Conservation (phyloP, 192 early-diverging fungal genomes). For the Funneliformis geosporum region DNA sequence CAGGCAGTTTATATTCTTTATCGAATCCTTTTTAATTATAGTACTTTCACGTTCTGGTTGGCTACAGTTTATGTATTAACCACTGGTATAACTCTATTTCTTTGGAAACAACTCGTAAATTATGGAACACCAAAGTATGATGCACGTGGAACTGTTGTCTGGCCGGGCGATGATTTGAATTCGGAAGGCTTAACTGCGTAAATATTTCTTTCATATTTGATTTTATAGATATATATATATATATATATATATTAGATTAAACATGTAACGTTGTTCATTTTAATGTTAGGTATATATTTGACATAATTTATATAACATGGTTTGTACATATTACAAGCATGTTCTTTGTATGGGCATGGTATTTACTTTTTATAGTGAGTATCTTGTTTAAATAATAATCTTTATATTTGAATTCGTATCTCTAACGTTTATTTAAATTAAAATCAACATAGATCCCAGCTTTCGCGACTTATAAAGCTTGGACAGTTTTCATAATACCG, state of each 20-base stretch:
- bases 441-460: not conserved
- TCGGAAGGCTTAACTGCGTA: conserved; percentile 56
- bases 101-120: conserved; percentile 52
- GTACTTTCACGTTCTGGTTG: conserved; percentile 46
- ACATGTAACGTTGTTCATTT: conserved; percentile 27
- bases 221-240: not conserved
- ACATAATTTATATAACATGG: conserved; percentile 85
- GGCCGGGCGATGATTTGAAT: conserved; percentile 55
- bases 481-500: not conserved
- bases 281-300: conserved; percentile 74
- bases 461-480: not conserved
- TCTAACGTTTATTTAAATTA: not conserved
- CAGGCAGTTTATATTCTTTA: conserved; percentile 56
- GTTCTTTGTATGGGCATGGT: conserved; percentile 59
- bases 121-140: conserved; percentile 50
- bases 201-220: conserved; percentile 26
- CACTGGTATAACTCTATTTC: conserved; percentile 47
- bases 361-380: conserved; percentile 50
- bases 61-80: conserved; percentile 47
- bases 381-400: not conserved
- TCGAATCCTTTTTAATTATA: conserved; percentile 56
- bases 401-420: not conserved
- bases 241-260: too few relatives aligned
- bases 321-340: conserved; percentile 68
- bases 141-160: conserved; percentile 41